Evolutionary conservation across 371 early-diverging fungal species (phyloP), one percentile per base, ranked within the genome.

Genomic region (Chytridium lagenaria): DNA sequence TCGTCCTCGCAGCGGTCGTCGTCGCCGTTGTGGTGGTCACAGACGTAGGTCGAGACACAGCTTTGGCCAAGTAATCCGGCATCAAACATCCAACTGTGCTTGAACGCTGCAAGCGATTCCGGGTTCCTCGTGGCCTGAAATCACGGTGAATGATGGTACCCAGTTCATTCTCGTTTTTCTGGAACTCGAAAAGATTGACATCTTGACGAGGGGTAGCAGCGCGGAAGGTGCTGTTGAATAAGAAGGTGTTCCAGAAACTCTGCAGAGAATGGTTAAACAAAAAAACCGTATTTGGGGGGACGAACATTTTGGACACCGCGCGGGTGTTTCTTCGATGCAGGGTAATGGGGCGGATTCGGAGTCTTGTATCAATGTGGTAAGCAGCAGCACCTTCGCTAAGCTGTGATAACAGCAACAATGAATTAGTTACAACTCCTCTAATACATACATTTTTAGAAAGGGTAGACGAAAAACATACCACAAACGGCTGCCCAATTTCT

Each of bases 121-220:
- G 76, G 68, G 44, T 72, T 69, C 0, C 33, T 34, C 1, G 72
- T 69, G n/a, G 50, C 65, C 77, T 68, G 50, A 72, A 76, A 55
- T 76, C 77, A 34, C 69, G 57, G 5, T 39, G 30, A 37, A 66
- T 66, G 31, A 31, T 23, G 12, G 55, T 64, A 44, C 38, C 69
- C 16, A 31, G 50, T n/a, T 57, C 50, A 30, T 68, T 19, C 50
- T 64, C 74, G 51, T 40, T 16, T 23, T 63, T 75, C 23, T 66
- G 30, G 37, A 40, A 68, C 22, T 76, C 77, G 34, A 76, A 72
- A 26, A 76, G 59, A 44, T 68, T 55, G 2, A 65, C 0, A 50
- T 61, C 28, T 65, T 57, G 0, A 72, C 12, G 19, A 63, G 55
- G 0, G 77, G 77, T 52, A 69, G 65, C 26, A 37, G 40, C 66